Conservation (phyloP, 2,329 filamentous ascomycete species). For the Chaetomium strumarium region DNA sequence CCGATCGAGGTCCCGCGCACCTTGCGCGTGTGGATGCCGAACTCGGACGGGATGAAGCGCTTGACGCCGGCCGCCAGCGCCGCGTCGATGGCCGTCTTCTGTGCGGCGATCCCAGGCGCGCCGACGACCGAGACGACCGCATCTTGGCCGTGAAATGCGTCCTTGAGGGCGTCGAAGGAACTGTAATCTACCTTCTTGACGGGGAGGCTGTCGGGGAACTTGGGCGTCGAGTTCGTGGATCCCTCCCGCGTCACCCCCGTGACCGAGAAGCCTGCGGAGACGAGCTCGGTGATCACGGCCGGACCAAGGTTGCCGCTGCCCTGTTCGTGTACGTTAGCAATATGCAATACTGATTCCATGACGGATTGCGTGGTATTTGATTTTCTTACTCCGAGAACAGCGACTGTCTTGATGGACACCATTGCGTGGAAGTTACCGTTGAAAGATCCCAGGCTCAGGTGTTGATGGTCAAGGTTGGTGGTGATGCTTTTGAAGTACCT, state of each 20-base stretch:
- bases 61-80: conserved; percentile 50
- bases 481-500: neutral
- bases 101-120: conserved; percentile 36
- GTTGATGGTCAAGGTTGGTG: neutral
- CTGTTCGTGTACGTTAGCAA: conserved; percentile 24
- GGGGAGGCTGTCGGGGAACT: conserved; percentile 32
- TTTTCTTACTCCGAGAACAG: conserved; percentile 32
- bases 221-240: conserved; percentile 30
- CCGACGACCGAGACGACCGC: conserved; percentile 49
- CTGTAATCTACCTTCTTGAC: conserved; percentile 44
- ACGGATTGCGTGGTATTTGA: neutral
- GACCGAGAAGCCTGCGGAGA: conserved; percentile 39
- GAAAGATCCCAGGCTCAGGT: neutral
- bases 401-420: conserved; percentile 30
- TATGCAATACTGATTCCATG: neutral
- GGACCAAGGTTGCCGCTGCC: conserved; percentile 31
- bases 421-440: conserved; percentile 5
- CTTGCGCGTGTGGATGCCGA: conserved; percentile 32
- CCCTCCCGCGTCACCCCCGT: conserved; percentile 45
- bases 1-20: conserved; percentile 24
- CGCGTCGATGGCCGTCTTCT: conserved; percentile 48
- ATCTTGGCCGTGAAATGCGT: conserved; percentile 48
- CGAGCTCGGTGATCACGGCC: conserved; percentile 28
- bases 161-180: conserved; percentile 37
- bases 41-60: conserved; percentile 54